A percentile compares a stretch with the other conserved stretches of the same genome.
These are phyloP conservation scores for Ilyonectria destructans DNA, from an alignment of 2,329 filamentous ascomycete genomes.

Conservation along the genomic window DNA sequence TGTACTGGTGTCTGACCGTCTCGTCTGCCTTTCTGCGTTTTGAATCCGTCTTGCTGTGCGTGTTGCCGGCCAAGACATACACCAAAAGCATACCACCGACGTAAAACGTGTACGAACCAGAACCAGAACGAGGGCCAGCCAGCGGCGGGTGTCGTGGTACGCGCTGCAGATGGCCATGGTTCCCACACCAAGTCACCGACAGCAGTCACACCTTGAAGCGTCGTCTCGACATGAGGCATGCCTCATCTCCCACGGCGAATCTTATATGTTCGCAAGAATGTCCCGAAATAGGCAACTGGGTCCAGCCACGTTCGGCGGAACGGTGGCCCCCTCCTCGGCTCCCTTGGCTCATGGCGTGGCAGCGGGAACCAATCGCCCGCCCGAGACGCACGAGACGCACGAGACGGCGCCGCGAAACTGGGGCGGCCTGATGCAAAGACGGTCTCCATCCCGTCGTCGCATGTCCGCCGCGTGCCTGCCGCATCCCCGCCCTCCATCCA, in stretches of 20 bases:
- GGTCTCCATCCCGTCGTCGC: conserved; percentile 11
- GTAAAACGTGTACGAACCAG: background rate
- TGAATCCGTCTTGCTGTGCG: background rate
- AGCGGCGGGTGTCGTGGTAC: conserved; percentile 5
- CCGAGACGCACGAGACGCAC: conserved; percentile 6
- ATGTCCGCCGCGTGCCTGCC: conserved; percentile 20
- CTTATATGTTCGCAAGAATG: conserved; percentile 52
- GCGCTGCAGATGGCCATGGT: background rate
- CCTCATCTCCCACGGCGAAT: conserved; percentile 30
- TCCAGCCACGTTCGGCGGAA: conserved; percentile 39
- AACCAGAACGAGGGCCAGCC: background rate
- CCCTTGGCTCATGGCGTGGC: conserved; percentile 42
- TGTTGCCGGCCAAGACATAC: background rate
- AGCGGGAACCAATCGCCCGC: conserved; percentile 46
- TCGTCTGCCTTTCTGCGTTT: background rate
- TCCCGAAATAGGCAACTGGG: conserved; percentile 50
- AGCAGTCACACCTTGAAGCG: conserved; percentile 12
- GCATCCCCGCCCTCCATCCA: conserved; percentile 1
- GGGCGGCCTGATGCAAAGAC: conserved; percentile 29
- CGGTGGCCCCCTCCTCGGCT: conserved; percentile 31
- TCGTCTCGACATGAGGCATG: conserved; percentile 23
- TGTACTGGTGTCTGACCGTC: background rate
- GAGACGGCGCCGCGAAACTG: conserved; percentile 29
- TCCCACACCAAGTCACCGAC: background rate
- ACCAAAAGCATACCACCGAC: no score